Percentiles rank a stretch among this genome's conserved stretches.
phyloP scores from a whole-genome alignment of 139 green algal genomes.

The Tetraselmis chui region DNA sequence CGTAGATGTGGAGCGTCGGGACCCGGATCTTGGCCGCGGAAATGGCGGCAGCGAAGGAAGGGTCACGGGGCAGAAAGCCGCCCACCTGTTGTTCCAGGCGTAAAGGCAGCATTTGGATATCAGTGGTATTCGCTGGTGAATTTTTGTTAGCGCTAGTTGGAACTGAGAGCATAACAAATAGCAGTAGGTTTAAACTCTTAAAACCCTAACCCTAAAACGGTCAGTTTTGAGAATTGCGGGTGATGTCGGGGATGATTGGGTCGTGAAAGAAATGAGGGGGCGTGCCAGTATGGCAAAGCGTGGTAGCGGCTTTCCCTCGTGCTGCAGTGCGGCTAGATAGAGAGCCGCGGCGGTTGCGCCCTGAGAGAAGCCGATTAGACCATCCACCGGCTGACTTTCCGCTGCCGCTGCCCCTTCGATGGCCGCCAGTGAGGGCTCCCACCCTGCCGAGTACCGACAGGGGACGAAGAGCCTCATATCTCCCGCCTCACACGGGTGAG shows the following conservation, averaged over 20 bases:
- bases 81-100: conserved; percentile 17
- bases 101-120: too few relatives aligned
- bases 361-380: conserved; percentile 30
- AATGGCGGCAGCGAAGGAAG: conserved; percentile 16
- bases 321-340: conserved; percentile 20
- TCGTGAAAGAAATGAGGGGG: neutral
- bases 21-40: neutral
- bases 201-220: too few relatives aligned
- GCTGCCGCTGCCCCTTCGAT: neutral
- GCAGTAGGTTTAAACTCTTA: too few relatives aligned
- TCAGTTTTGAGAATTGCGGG: too few relatives aligned
- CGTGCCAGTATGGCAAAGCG: conserved; percentile 9
- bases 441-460: too few relatives aligned
- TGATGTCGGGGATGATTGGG: neutral
- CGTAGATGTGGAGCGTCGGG: neutral
- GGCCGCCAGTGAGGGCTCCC: conserved; percentile 3
- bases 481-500: neutral
- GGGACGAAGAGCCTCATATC: too few relatives aligned
- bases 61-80: conserved; percentile 47
- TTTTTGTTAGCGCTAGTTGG: too few relatives aligned
- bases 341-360: conserved; percentile 48
- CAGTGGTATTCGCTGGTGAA: too few relatives aligned
- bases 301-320: neutral
- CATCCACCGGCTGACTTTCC: neutral
- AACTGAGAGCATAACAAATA: too few relatives aligned